Percentiles rank a stretch among this genome's conserved stretches.
Conservation (phyloP, 1,284 basidiomycete species). For the Microbotryum saponariae region DNA sequence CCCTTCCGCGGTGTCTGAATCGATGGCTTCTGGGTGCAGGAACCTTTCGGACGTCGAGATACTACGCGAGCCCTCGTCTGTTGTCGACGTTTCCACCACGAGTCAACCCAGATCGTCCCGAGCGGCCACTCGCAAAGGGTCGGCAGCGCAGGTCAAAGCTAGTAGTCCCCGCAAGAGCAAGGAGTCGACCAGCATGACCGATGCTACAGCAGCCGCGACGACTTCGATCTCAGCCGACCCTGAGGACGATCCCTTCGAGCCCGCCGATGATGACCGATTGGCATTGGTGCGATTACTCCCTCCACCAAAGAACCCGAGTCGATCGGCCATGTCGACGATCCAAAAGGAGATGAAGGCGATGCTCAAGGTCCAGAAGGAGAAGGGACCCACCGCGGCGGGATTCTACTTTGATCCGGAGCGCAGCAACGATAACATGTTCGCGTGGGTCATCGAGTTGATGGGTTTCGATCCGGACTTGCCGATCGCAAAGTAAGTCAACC, state of each 20-base stretch:
- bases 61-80: constrained; percentile 10
- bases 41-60: constrained; percentile 25
- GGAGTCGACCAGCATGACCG: background rate
- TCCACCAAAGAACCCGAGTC: constrained; percentile 22
- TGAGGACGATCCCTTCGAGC: constrained; percentile 16
- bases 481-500: constrained; percentile 11
- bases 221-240: too few relatives aligned
- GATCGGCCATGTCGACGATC: constrained; percentile 12
- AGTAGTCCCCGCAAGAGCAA: background rate
- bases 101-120: background rate
- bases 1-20: background rate
- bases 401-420: constrained; percentile 33
- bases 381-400: constrained; percentile 17
- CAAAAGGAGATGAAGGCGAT: constrained; percentile 24
- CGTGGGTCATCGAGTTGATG: constrained; percentile 30
- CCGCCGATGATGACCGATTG: constrained; percentile 15
- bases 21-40: background rate
- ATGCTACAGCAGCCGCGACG: background rate
- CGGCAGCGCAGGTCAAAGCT: background rate
- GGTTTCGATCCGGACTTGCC: constrained; percentile 13
- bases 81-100: background rate
- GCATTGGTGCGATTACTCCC: constrained; percentile 22
- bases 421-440: constrained; percentile 27
- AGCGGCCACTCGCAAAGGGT: background rate
- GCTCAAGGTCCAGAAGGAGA: constrained; percentile 17